Evolutionary conservation across 306 rosid species (phyloP).

Genomic region (Sindora glabra): DNA sequence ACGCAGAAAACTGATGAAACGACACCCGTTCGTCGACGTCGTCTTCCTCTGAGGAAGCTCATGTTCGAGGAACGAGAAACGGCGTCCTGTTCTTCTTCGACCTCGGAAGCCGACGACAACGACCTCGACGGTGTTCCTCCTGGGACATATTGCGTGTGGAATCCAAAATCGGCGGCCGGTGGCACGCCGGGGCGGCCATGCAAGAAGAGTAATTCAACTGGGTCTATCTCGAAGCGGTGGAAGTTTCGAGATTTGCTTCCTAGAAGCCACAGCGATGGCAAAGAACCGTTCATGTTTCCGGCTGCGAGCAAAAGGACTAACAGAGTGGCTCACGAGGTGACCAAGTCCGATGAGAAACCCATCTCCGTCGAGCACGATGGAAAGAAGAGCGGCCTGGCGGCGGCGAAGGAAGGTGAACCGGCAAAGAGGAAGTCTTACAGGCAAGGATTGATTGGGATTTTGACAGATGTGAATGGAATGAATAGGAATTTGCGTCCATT

Average conservation of each 20-base stretch:
- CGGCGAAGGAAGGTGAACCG: constrained; percentile 9
- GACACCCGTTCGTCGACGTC: constrained; percentile 20
- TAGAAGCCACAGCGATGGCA: constrained; percentile 49
- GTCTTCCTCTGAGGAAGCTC: constrained; percentile 53
- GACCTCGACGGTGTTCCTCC: constrained; percentile 37
- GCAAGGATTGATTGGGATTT: constrained; percentile 49
- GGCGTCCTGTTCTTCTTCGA: constrained; percentile 44
- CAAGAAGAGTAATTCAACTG: constrained; percentile 50
- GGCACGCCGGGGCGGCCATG: constrained; percentile 1
- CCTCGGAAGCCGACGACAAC: constrained; percentile 56
- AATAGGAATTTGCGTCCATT: constrained; percentile 46
- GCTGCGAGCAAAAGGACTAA: constrained; percentile 12
- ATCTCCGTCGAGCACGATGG: neutral
- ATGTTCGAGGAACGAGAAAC: constrained; percentile 69
- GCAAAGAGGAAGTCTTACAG: constrained; percentile 30
- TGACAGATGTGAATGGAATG: constrained; percentile 35
- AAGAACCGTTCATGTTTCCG: constrained; percentile 21
- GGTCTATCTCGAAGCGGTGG: constrained; percentile 60
- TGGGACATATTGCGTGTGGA: constrained; percentile 69
- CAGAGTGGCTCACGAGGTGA: neutral
- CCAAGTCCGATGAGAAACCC: neutral
- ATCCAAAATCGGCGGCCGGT: constrained; percentile 19
- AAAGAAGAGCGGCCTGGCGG: neutral
- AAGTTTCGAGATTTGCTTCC: constrained; percentile 46
- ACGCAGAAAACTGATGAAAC: neutral